Evolutionary conservation across 2,329 filamentous ascomycete species (phyloP), one percentile per base, ranked within the genome.

Genomic region (Aspergillus pseudoviridinutans): DNA sequence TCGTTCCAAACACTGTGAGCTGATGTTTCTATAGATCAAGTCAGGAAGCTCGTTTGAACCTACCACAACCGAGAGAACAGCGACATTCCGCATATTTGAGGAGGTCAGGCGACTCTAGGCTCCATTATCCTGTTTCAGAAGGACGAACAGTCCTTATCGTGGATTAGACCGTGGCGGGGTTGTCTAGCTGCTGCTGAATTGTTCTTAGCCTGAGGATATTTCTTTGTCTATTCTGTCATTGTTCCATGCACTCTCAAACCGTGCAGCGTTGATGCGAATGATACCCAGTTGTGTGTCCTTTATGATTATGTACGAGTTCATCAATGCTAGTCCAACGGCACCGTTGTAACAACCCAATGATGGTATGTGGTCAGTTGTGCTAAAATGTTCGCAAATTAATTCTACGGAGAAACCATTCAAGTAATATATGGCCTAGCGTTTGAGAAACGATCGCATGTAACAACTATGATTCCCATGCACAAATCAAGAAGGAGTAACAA

Each of bases 101-200:
- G 55, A 56, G 62, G 38, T 59, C 62, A 22, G 65, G 68, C 49
- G 64, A 58, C 14, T 57, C 62, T 38, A 60, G 60, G 20, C 55
- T 58, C 2, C 59, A 56, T 22, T 58, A 65, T 56, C 29, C 63
- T 46, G 50, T 67, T 22, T 56, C 63, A 14, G 64, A 66, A 25
- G 64, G 62, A 49, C 61, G 66, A 51, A 58, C 58, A 24, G 44
- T 70, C 46, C 56, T 73, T 8, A 66, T 70, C 58, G 64, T 71
- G 52, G 71, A 73, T 63, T 72, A 55, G 63, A 35, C 46, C 35
- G 38, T 14, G 35, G 24, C 25, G 20, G 8, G 20, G 35, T 17
- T 38, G 32, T 17, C 14, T 14, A 24, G 8, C n/a, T 7, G 22
- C 22, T 27, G 10, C 20, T 27, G n/a, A 4, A 4, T 27, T 47